Evolutionary conservation across 768 basidiomycete genomes (phyloP).

Genomic region (Pisolithus orientalis): DNA sequence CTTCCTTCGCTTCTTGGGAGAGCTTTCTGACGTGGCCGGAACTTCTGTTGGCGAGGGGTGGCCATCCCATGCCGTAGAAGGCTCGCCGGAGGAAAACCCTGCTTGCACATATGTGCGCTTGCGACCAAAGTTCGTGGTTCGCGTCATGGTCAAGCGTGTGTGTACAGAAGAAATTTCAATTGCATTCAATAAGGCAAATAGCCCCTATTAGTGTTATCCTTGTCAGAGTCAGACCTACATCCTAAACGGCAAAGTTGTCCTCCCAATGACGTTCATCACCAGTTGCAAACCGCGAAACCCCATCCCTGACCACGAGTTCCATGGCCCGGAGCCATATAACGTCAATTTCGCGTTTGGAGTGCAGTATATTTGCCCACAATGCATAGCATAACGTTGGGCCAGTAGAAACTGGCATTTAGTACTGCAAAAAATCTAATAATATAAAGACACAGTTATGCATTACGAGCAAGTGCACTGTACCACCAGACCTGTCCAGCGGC

Average conservation of each 20-base stretch:
- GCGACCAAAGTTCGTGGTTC: constrained; percentile 66
- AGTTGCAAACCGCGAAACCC: constrained; percentile 8
- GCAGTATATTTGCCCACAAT: too few species aligned
- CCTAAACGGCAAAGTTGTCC: background rate
- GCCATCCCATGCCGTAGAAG: constrained; percentile 2
- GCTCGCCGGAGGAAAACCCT: constrained; percentile 33
- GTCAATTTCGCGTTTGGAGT: constrained; percentile 12
- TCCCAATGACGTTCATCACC: constrained; percentile 15
- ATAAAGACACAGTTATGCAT: too few species aligned
- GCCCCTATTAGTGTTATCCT: background rate
- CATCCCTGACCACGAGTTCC: constrained; percentile 8
- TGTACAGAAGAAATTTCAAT: background rate
- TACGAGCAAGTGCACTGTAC: background rate
- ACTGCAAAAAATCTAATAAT: too few species aligned
- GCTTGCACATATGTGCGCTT: constrained; percentile 70
- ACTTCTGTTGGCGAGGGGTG: too few species aligned
- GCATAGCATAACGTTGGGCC: too few species aligned
- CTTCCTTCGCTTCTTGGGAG: constrained; percentile 58
- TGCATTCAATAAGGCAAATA: background rate
- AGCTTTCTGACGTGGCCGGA: background rate
- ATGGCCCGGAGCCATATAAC: constrained; percentile 23
- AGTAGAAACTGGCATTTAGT: too few species aligned
- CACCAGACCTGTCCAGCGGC: constrained; percentile 8
- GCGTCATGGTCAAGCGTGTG: constrained; percentile 47
- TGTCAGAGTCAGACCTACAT: background rate